Conservation (phyloP, 116 monocot species). For the Dioscorea cayenensis region DNA sequence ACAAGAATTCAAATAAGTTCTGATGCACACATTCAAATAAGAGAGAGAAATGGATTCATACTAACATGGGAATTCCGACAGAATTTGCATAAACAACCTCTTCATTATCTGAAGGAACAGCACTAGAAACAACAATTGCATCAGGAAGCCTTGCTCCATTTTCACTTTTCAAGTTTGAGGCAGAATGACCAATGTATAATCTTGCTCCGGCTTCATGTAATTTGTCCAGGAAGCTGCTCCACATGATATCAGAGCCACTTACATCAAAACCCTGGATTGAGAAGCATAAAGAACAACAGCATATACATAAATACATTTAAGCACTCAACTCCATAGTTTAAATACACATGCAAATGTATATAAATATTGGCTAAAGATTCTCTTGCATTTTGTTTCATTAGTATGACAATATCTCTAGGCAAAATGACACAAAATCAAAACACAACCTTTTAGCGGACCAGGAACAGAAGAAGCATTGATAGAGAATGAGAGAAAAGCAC, state of each 20-base stretch:
- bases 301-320: neutral
- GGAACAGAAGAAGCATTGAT: too few relatives aligned
- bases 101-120: conserved; percentile 36
- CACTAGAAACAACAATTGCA: conserved; percentile 40
- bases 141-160: conserved; percentile 10
- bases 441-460: too few relatives aligned
- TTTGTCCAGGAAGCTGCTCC: conserved; percentile 25
- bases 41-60: neutral
- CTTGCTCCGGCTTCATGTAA: conserved; percentile 28
- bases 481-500: too few relatives aligned
- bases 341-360: too few relatives aligned
- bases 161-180: conserved; percentile 13
- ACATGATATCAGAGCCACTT: conserved; percentile 42
- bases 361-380: too few relatives aligned
- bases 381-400: too few relatives aligned
- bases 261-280: conserved; percentile 36
- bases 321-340: too few relatives aligned
- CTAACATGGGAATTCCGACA: conserved; percentile 34
- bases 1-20: neutral
- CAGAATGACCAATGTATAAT: conserved; percentile 29
- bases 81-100: conserved; percentile 32
- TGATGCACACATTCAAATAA: neutral
- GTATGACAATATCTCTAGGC: too few relatives aligned
- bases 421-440: too few relatives aligned
- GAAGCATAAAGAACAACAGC: neutral